phyloP scores from a whole-genome alignment of 768 basidiomycete genomes.

The Tricholoma sp. region DNA sequence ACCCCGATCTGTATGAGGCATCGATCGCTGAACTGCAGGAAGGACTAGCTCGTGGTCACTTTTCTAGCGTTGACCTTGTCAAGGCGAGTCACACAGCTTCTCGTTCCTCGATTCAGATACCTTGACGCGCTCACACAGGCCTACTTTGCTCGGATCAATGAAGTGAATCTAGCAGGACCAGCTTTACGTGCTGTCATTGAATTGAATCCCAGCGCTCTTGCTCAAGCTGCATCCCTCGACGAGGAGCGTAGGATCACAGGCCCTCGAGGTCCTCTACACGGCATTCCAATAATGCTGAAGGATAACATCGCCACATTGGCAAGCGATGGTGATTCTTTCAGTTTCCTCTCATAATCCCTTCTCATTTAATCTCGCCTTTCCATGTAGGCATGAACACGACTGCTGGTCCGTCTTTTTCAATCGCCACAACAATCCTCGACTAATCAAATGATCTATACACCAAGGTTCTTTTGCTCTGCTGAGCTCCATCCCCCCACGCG shows the following conservation, averaged over 20 bases:
- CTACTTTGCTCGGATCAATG: conserved; percentile 61
- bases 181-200: conserved; percentile 56
- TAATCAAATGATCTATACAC: no score
- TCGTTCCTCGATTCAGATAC: neutral
- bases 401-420: conserved; percentile 21
- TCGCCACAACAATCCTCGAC: no score
- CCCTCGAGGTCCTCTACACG: conserved; percentile 45
- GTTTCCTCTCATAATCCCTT: no score
- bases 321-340: conserved; percentile 29
- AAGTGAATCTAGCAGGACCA: conserved; percentile 62
- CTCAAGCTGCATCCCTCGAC: conserved; percentile 47
- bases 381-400: conserved; percentile 40
- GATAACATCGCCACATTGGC: conserved; percentile 45
- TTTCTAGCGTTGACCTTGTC: conserved; percentile 58
- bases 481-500: conserved; percentile 38
- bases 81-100: conserved; percentile 31
- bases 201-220: conserved; percentile 47
- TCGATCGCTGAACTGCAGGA: conserved; percentile 49
- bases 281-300: conserved; percentile 51
- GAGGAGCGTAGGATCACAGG: conserved; percentile 35
- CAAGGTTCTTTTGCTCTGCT: conserved; percentile 32
- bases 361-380: no score
- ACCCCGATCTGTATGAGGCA: conserved; percentile 58
- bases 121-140: conserved; percentile 33
- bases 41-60: conserved; percentile 44